Conservation (phyloP, 306 rosid genomes). For the Cajanus cajan region DNA sequence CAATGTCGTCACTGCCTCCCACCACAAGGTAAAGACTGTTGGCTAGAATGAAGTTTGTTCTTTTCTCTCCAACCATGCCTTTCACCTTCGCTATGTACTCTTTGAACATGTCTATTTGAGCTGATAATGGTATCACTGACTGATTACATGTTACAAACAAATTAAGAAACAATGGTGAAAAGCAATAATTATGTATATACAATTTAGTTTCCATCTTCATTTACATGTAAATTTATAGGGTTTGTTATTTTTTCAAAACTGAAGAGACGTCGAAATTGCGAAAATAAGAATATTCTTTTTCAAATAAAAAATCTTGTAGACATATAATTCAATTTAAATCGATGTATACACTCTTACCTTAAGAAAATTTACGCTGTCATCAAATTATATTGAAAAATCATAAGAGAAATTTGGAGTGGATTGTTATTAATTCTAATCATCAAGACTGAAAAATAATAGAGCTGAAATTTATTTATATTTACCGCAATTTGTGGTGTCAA, state of each 20-base stretch:
- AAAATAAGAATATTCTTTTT: no score
- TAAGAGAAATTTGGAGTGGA: no score
- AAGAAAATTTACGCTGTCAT: no score
- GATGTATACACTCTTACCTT: no score
- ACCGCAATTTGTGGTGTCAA: conserved; percentile 63
- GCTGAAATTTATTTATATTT: not conserved
- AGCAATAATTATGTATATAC: not conserved
- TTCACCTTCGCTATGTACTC: conserved; percentile 61
- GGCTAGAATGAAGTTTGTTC: conserved; percentile 48
- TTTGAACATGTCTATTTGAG: conserved; percentile 60
- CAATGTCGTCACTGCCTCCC: conserved; percentile 80
- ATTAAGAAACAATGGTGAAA: not conserved
- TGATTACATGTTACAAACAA: conserved; percentile 17
- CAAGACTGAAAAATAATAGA: not conserved
- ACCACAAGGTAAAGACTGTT: conserved; percentile 52
- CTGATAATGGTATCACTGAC: conserved; percentile 49
- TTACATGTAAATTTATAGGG: not conserved
- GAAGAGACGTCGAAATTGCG: not conserved
- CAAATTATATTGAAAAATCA: no score
- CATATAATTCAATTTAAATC: no score
- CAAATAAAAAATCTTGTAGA: no score
- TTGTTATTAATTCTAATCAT: no score
- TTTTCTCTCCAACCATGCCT: conserved; percentile 46
- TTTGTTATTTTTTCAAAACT: not conserved
- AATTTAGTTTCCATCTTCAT: not conserved